Conservation (phyloP, 2,329 filamentous ascomycete species). For the Chaetomium olivaceum region DNA sequence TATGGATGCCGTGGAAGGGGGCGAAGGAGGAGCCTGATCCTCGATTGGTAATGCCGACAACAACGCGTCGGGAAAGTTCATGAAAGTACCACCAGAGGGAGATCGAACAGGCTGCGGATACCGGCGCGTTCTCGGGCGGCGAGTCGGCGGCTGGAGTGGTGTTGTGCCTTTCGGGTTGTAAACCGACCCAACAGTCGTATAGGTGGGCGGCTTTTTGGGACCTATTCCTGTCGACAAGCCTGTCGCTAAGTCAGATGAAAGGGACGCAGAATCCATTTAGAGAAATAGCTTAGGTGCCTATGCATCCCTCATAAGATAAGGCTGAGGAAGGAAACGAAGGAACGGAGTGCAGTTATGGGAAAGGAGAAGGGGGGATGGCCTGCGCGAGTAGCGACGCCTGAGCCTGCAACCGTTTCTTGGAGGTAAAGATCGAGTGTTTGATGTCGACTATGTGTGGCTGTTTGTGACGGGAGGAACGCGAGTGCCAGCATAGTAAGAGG, state of each 20-base stretch:
- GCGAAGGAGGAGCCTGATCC: constrained; percentile 31
- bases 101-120: constrained; percentile 35
- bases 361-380: neutral
- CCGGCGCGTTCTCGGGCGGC: constrained; percentile 51
- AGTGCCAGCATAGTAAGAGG: neutral
- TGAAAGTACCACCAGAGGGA: constrained; percentile 37
- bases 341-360: neutral
- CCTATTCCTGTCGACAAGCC: constrained; percentile 19
- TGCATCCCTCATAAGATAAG: neutral
- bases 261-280: constrained; percentile 21
- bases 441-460: neutral
- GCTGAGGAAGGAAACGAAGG: neutral
- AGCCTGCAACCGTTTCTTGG: too few species aligned
- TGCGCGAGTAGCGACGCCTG: neutral
- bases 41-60: constrained; percentile 42
- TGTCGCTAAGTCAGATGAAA: constrained; percentile 26
- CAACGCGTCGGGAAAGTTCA: constrained; percentile 42
- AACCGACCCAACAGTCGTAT: constrained; percentile 59
- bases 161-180: constrained; percentile 51
- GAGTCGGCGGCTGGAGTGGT: constrained; percentile 53
- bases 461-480: neutral
- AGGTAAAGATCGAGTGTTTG: neutral
- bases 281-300: constrained; percentile 4
- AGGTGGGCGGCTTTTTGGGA: constrained; percentile 43
- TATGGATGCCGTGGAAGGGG: constrained; percentile 29